phyloP scores from a whole-genome alignment of 2,329 filamentous ascomycete genomes.

The Aschersonia sp. region DNA sequence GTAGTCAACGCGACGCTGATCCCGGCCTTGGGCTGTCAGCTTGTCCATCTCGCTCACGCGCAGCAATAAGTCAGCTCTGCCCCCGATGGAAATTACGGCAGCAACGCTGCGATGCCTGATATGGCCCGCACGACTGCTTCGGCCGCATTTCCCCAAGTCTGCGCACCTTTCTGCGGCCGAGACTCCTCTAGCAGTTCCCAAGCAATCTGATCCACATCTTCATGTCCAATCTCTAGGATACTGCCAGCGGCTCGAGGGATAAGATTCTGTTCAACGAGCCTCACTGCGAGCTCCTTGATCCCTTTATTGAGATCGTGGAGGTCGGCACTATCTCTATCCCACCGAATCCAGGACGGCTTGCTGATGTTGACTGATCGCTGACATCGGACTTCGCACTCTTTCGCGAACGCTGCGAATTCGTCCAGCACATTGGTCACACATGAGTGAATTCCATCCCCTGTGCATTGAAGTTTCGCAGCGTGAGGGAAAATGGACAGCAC shows the following conservation, averaged over 20 bases:
- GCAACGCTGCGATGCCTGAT: constrained; percentile 8
- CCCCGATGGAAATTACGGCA: constrained; percentile 3
- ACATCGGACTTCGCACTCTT: constrained; percentile 11
- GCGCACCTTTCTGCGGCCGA: constrained; percentile 7
- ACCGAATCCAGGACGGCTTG: constrained; percentile 14
- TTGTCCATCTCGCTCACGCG: no score
- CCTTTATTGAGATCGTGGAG: constrained; percentile 14
- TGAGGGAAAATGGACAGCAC: neutral
- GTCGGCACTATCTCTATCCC: constrained; percentile 17
- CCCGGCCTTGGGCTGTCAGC: no score
- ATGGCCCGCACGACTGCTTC: constrained; percentile 14
- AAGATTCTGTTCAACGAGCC: constrained; percentile 11
- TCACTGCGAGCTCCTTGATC: constrained; percentile 9
- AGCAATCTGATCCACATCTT: constrained; percentile 17
- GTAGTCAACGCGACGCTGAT: no score
- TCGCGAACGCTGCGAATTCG: constrained; percentile 7
- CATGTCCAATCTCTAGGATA: neutral
- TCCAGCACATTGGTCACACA: constrained; percentile 3
- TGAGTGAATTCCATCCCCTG: neutral
- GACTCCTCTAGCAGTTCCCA: constrained; percentile 16
- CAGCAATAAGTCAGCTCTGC: no score
- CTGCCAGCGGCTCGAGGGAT: constrained; percentile 9
- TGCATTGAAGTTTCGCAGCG: neutral
- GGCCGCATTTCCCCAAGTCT: constrained; percentile 18
- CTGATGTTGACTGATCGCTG: constrained; percentile 7